Evolutionary conservation across 2,329 filamentous ascomycete genomes (phyloP), one percentile per base, ranked within the genome.

Genomic region (Arthrobotrys pseudoclavata): DNA sequence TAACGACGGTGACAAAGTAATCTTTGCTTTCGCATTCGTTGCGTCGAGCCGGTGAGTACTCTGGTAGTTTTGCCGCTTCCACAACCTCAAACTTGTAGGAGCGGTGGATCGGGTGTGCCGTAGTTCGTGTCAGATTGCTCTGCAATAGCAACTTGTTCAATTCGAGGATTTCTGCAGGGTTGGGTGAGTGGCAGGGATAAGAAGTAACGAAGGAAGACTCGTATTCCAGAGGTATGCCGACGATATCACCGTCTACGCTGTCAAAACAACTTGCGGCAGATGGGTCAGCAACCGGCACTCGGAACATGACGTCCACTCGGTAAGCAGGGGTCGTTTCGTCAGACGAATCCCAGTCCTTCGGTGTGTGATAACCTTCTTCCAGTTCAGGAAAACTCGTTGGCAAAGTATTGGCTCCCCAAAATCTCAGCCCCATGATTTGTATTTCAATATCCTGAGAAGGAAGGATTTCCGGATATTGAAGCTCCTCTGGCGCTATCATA

Each of bases 391-490:
- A 37, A 3, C n/a, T 47, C 5, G 31, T 12, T 31, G 34, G 53
- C 15, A 57, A 31, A 4, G 48, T 12, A 45, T 47, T 34, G 88
- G 86, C 4, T 88, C 86, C 80, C 90, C 64, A 66, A 76, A 79
- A 48, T 67, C 42, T 37, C 79, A 69, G 22, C 50, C 76, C 76
- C 62, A 75, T 37, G 79, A 66, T 10, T 61, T 34, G 34, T 68
- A 76, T 50, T 72, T 60, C 48, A 85, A 84, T 3, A n/a, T 53
- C 31, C 83, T 80, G 81, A 89, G 88, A 13, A 84, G 84, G 75
- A 87, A 87, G 75, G 90, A 88, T 68, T 86, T 86, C 0, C 89
- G 89, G 45, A 90, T 87, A 55, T 88, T 86, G 77, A 91, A 91
- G 82, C 91, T 89, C 20, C 87, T 88, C 0, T 89, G 88, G 1